phyloP scores from a whole-genome alignment of 352 stramenopile genomes.

The Phytophthora palmivora region DNA sequence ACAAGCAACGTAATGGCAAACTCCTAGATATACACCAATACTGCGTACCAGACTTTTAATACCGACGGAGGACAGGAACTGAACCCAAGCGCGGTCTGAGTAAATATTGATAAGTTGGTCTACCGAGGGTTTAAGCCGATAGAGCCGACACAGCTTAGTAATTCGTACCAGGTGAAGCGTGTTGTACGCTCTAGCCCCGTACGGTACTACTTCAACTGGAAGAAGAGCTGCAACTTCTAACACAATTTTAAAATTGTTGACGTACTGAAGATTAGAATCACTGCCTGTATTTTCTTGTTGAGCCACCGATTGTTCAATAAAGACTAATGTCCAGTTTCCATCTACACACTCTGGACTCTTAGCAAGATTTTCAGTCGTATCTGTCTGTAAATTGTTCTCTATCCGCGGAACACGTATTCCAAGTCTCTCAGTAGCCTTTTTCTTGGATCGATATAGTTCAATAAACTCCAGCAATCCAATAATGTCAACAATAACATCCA shows the following conservation, averaged over 20 bases:
- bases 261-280: background rate
- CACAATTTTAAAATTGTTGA: constrained; percentile 38
- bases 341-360: background rate
- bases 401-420: too few species aligned
- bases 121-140: constrained; percentile 47
- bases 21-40: constrained; percentile 37
- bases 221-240: constrained; percentile 62
- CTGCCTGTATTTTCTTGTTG: background rate
- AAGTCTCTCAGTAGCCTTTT: background rate
- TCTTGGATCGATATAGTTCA: constrained; percentile 14
- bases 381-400: too few species aligned
- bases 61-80: constrained; percentile 63
- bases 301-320: constrained; percentile 1
- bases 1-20: constrained; percentile 71
- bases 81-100: constrained; percentile 49
- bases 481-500: constrained; percentile 22
- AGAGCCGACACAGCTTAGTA: constrained; percentile 65
- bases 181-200: constrained; percentile 51
- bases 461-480: constrained; percentile 26
- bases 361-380: constrained; percentile 9
- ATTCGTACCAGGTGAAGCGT: constrained; percentile 64
- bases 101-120: constrained; percentile 60
- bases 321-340: constrained; percentile 29
- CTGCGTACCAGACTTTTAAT: constrained; percentile 57
- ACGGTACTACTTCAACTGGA: constrained; percentile 59